These are phyloP conservation scores for Podospora australis DNA, from an alignment of 495 filamentous ascomycete genomes.

Conservation along the genomic window DNA sequence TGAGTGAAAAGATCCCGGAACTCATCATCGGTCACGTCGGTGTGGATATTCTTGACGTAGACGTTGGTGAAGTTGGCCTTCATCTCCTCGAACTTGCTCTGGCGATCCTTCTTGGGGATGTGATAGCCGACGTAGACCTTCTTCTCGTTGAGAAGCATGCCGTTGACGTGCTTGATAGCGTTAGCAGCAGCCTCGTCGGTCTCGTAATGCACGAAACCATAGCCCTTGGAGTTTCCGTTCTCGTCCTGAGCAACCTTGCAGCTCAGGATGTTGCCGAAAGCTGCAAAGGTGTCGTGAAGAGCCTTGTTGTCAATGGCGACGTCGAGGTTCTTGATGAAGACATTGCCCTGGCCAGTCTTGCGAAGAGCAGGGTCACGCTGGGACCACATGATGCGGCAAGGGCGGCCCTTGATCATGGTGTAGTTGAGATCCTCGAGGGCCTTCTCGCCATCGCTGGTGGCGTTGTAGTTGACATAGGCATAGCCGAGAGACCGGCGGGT, in stretches of 20 bases:
- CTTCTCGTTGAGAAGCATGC: constrained; percentile 99
- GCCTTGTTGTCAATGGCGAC: constrained; percentile 99
- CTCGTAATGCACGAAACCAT: constrained; percentile 99
- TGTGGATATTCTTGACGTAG: constrained; percentile 96
- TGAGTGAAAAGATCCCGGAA: constrained; percentile 89
- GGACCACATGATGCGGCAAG: constrained; percentile 99
- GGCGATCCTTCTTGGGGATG: constrained; percentile 99
- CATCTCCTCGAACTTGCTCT: constrained; percentile 99
- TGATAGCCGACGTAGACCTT: constrained; percentile 99
- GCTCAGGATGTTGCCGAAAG: constrained; percentile 97
- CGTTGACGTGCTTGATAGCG: constrained; percentile 99
- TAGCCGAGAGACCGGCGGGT: constrained; percentile 98
- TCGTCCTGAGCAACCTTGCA: constrained; percentile 99
- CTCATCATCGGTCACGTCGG: constrained; percentile 84
- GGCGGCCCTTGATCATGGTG: constrained; percentile 96
- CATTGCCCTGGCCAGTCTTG: constrained; percentile 98
- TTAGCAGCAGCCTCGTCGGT: constrained; percentile 93
- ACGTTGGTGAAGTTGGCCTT: constrained; percentile 99
- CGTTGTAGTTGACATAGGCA: constrained; percentile 99
- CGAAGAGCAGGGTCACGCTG: constrained; percentile 98
- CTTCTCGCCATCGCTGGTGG: constrained; percentile 90
- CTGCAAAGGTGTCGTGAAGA: constrained; percentile 97
- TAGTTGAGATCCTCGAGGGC: constrained; percentile 99
- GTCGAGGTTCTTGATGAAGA: constrained; percentile 99
- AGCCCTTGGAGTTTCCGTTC: constrained; percentile 90